Evolutionary conservation across 306 rosid species (phyloP), one percentile per base, ranked within the genome.

Genomic region (Cicer chorassanicum): DNA sequence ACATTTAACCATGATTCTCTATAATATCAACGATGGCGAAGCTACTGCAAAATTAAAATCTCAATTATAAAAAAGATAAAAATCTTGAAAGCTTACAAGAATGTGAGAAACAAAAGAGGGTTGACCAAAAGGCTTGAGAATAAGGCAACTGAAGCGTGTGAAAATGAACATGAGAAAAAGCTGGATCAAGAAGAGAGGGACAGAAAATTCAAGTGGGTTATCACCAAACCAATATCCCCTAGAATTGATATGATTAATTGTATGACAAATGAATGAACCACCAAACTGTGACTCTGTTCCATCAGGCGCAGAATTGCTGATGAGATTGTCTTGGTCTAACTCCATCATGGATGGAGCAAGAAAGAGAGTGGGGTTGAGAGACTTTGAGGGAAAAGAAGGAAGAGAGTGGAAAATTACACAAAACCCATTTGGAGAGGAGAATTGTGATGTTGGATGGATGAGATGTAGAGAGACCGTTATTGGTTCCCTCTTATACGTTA

Each of bases 61-160:
- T 24, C n/a, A 14, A 39, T 9, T 9, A 62, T 54, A 29, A 19
- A 5, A 6, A 24, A 24, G 57, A 40, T 1, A 10, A 8, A 43
- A 59, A 43, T 53, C 1, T 40, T 4, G 54, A 0, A 51, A 55
- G 51, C 89, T 77, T 85, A 88, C 90, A 74, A 89, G 86, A 80
- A 89, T 80, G 11, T 89, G 85, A 50, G 89, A 83, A 80, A 89
- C 75, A 69, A 89, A 60, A 24, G 80, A 56, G 11, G 91, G 82
- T 72, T 87, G 91, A 63, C 91, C 92, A 4, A 88, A 60, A 39
- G 89, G 92, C 84, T 82, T 88, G 77, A 89, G 87, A 60, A 91
- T 2, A 50, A 77, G 8, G 73, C 54, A 53, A 41, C 88, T 69
- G 13, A 77, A 2, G 9, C 78, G 74, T n/a, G 89, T 80, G 65